phyloP scores from a whole-genome alignment of 2,329 filamentous ascomycete genomes.

The Penicillium vulpinum region DNA sequence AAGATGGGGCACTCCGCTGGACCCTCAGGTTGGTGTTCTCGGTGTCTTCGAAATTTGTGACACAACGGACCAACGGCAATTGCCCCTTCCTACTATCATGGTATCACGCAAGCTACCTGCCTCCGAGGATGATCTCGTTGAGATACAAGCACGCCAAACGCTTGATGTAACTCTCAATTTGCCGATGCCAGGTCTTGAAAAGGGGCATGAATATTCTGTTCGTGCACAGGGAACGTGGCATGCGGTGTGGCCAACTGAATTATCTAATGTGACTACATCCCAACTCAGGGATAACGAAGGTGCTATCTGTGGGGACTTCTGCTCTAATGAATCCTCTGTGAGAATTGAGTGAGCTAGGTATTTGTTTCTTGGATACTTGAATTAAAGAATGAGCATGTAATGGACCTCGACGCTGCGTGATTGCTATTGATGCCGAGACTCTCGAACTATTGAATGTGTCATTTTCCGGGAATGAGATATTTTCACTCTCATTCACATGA shows the following conservation, averaged over 20 bases:
- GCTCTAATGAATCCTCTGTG: conserved; percentile 25
- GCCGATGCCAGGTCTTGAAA: conserved; percentile 26
- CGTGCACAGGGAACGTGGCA: conserved; percentile 39
- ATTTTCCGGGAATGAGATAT: background rate
- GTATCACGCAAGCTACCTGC: conserved; percentile 37
- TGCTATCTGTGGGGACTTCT: conserved; percentile 25
- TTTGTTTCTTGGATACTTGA: background rate
- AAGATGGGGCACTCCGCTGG: conserved; percentile 41
- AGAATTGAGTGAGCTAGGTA: conserved; percentile 7
- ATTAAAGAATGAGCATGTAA: background rate
- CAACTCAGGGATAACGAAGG: conserved; percentile 22
- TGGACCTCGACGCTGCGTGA: background rate
- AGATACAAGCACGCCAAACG: conserved; percentile 29
- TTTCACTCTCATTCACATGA: background rate
- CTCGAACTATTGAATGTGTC: background rate
- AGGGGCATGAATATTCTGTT: conserved; percentile 36
- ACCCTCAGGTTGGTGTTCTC: conserved; percentile 32
- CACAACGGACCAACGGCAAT: conserved; percentile 15
- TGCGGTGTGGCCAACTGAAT: conserved; percentile 32
- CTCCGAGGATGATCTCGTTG: conserved; percentile 30
- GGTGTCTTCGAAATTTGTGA: conserved; percentile 34
- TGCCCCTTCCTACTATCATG: conserved; percentile 33
- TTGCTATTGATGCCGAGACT: background rate
- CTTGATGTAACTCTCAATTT: conserved; percentile 28
- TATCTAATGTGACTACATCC: conserved; percentile 25